These are phyloP conservation scores for Prinsepia uniflora DNA, from an alignment of 306 rosid species.

Conservation along the genomic window DNA sequence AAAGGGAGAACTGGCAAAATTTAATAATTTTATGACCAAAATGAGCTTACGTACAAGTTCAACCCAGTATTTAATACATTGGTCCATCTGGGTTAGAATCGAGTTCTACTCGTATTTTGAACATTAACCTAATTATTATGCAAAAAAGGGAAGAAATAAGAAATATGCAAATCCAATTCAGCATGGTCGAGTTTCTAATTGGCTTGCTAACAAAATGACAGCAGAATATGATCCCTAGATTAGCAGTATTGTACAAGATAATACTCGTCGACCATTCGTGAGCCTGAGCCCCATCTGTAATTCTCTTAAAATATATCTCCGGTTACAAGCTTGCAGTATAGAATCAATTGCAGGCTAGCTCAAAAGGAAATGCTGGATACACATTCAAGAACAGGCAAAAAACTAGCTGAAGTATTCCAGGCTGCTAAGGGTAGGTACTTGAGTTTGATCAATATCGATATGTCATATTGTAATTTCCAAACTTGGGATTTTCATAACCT, in stretches of 20 bases:
- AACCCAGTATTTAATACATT: no score
- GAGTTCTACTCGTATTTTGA: no score
- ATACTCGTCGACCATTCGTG: conserved; percentile 3
- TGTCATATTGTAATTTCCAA: conserved; percentile 65
- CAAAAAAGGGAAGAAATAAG: background rate
- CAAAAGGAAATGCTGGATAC: conserved; percentile 19
- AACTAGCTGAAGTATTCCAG: conserved; percentile 16
- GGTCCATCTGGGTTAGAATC: no score
- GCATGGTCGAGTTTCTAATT: conserved; percentile 9
- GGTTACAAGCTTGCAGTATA: conserved; percentile 23
- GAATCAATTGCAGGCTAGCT: conserved; percentile 20
- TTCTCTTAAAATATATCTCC: conserved; percentile 17
- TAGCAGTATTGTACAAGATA: conserved; percentile 1
- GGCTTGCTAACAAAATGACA: conserved; percentile 4
- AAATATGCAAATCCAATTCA: background rate
- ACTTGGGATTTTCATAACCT: conserved; percentile 45
- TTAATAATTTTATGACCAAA: no score
- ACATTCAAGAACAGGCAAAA: conserved; percentile 34
- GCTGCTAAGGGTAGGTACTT: conserved; percentile 21
- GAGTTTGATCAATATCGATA: conserved; percentile 42
- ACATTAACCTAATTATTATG: no score
- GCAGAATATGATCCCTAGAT: conserved; percentile 2
- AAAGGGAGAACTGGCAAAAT: no score
- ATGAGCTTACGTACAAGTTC: no score
- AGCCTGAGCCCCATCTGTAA: conserved; percentile 8